Evolutionary conservation across 2,329 filamentous ascomycete genomes (phyloP).

Genomic region (Aspergillus sp.): DNA sequence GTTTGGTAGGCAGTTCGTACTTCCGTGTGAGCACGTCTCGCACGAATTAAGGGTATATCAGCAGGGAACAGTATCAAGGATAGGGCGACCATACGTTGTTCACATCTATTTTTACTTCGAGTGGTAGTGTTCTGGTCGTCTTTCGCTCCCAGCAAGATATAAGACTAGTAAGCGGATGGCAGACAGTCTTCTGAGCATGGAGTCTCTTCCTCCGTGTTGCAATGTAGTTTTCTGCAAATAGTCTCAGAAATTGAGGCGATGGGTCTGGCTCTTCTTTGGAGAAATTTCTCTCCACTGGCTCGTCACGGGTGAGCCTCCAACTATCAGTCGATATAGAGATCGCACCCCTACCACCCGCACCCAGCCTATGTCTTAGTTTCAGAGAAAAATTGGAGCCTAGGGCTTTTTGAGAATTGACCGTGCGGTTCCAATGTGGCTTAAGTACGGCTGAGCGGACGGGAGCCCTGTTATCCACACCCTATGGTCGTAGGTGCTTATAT

Average conservation of each 20-base stretch:
- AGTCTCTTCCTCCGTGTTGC: conserved; percentile 1
- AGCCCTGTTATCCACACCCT: neutral
- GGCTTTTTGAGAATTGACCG: neutral
- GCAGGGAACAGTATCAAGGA: neutral
- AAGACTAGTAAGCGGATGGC: conserved; percentile 8
- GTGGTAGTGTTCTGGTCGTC: conserved; percentile 7
- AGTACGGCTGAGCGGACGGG: neutral
- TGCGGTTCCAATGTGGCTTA: neutral
- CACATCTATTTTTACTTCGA: conserved; percentile 14
- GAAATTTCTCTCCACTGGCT: conserved; percentile 4
- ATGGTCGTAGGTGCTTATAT: neutral
- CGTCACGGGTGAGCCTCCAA: conserved; percentile 3
- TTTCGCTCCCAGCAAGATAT: conserved; percentile 15
- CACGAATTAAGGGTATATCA: conserved; percentile 12
- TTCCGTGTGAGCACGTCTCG: conserved; percentile 8
- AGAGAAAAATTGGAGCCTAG: neutral
- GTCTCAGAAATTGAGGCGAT: conserved; percentile 11
- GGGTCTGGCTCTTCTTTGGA: conserved; percentile 9
- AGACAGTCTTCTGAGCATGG: conserved; percentile 8
- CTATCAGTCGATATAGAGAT: conserved; percentile 3
- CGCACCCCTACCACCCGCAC: neutral
- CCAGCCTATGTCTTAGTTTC: neutral
- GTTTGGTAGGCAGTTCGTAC: conserved; percentile 13
- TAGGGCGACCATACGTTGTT: conserved; percentile 9
- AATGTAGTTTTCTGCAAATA: conserved; percentile 16